Conservation (phyloP, 441 rosid genomes). For the Capsella rubella region DNA sequence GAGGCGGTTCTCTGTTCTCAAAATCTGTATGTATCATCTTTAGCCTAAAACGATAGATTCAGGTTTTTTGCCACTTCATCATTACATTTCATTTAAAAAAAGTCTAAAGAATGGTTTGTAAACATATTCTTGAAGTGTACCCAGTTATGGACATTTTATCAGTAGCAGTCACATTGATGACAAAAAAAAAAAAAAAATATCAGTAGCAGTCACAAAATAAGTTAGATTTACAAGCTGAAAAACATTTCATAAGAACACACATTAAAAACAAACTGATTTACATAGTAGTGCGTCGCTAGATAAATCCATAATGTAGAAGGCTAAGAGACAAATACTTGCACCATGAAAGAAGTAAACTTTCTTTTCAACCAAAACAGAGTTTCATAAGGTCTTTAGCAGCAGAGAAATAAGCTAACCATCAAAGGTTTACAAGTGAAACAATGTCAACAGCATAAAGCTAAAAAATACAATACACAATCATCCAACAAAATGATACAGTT, state of each 20-base stretch:
- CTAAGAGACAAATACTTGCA: neutral
- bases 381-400: neutral
- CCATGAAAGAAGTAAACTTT: neutral
- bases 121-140: neutral
- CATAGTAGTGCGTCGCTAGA: neutral
- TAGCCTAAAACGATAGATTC: too few relatives aligned
- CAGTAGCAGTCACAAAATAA: too few relatives aligned
- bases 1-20: too few relatives aligned
- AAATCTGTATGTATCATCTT: too few relatives aligned
- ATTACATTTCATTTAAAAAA: too few relatives aligned
- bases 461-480: neutral
- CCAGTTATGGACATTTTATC: neutral
- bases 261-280: neutral
- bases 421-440: conserved; percentile 1
- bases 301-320: neutral
- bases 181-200: too few relatives aligned
- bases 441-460: neutral
- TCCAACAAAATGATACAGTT: neutral
- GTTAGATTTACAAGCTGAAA: neutral
- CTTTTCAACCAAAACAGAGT: neutral
- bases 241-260: neutral
- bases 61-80: too few relatives aligned
- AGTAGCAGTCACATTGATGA: too few relatives aligned
- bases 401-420: neutral
- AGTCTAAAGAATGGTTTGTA: too few relatives aligned